phyloP scores from a whole-genome alignment of 23 red algal species.

The Gracilariopsis chorda region DNA sequence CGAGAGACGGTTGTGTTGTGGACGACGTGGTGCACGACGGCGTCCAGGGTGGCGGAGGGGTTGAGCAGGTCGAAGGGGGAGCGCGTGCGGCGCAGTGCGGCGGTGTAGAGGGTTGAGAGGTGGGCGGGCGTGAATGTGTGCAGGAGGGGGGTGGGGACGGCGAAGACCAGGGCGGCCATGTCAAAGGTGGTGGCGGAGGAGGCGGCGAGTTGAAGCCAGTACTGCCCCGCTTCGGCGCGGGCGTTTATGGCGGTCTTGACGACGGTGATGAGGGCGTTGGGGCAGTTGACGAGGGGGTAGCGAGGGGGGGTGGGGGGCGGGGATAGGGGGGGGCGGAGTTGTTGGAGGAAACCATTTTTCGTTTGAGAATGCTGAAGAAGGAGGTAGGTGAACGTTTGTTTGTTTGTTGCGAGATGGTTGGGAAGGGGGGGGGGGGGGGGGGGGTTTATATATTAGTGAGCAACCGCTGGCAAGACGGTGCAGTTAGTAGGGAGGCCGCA shows the following conservation, averaged over 20 bases:
- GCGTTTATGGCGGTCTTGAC: conserved; percentile 21
- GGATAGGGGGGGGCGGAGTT: neutral
- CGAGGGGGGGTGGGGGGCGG: neutral
- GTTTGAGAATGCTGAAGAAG: neutral
- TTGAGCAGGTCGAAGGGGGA: neutral
- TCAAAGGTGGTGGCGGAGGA: neutral
- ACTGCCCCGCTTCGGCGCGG: neutral
- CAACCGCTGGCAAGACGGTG: neutral
- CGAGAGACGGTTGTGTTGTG: conserved; percentile 3
- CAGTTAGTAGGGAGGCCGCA: neutral
- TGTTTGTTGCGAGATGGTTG: neutral
- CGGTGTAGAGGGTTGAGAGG: neutral
- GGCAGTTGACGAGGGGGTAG: neutral
- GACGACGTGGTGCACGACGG: conserved; percentile 9
- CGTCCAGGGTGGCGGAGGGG: neutral
- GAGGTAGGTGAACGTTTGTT: too few species aligned
- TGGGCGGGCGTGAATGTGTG: neutral
- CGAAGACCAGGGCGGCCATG: neutral
- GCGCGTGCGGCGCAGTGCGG: neutral
- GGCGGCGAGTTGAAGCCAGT: neutral
- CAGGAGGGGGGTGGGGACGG: neutral
- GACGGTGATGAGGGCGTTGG: neutral
- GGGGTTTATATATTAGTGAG: too few species aligned
- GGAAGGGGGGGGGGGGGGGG: neutral
- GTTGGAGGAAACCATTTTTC: neutral